Conservation (phyloP, 2,329 filamentous ascomycete genomes). For the Calonectria leucothoes region DNA sequence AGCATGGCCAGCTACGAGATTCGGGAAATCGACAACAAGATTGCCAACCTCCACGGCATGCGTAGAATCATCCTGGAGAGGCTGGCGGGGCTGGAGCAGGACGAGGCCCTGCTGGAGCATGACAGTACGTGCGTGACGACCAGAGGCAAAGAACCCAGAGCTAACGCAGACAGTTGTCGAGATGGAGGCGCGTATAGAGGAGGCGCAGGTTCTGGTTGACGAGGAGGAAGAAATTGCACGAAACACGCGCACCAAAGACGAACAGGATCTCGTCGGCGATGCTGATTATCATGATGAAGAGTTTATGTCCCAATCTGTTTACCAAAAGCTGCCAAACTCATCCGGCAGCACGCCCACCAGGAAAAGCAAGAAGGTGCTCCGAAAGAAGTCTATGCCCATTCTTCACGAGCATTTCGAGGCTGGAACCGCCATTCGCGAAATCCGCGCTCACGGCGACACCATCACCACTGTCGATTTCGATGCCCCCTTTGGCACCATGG, state of each 20-base stretch:
- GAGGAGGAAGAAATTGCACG: conserved; percentile 68
- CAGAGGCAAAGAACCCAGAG: conserved; percentile 1
- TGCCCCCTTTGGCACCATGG: conserved; percentile 94
- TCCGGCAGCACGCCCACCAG: conserved; percentile 59
- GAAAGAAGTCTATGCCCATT: conserved; percentile 90
- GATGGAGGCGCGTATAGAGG: conserved; percentile 70
- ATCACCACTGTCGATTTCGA: conserved; percentile 96
- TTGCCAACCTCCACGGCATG: conserved; percentile 93
- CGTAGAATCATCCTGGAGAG: conserved; percentile 90
- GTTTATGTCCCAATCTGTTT: conserved; percentile 99
- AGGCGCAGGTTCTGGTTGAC: conserved; percentile 68
- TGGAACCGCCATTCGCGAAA: conserved; percentile 87
- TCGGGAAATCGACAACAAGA: conserved; percentile 95
- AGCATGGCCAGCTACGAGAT: conserved; percentile 99
- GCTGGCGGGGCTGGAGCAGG: conserved; percentile 86
- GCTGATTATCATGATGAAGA: conserved; percentile 60
- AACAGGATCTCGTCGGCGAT: conserved; percentile 64
- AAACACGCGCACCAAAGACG: conserved; percentile 63
- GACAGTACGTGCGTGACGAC: conserved; percentile 70
- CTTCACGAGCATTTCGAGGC: conserved; percentile 95
- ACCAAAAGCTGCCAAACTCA: conserved; percentile 84
- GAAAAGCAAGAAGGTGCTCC: conserved; percentile 65
- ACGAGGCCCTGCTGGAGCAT: conserved; percentile 90
- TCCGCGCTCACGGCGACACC: conserved; percentile 87
- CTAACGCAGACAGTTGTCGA: conserved; percentile 68